These are phyloP conservation scores for Skeletonema costatum DNA, from an alignment of 108 stramenopile species.

Conservation along the genomic window DNA sequence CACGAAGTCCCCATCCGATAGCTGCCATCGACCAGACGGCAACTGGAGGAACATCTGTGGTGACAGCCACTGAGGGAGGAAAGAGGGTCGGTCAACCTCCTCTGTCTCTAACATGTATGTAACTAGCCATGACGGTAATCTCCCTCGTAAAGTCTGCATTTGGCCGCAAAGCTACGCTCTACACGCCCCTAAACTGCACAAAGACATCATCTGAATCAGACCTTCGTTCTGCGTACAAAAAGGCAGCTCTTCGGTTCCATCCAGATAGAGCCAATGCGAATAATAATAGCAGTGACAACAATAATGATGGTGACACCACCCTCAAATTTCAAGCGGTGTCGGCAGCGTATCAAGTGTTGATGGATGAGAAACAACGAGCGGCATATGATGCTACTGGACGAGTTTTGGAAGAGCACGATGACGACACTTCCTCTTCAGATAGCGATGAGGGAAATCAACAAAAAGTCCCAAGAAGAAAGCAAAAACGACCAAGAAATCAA, in stretches of 20 bases:
- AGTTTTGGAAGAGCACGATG: conserved; percentile 17
- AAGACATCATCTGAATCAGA: conserved; percentile 5
- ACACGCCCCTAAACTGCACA: conserved; percentile 2
- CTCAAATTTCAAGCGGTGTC: conserved; percentile 45
- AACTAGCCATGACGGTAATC: not conserved
- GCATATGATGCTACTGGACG: conserved; percentile 28
- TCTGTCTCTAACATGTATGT: too few species aligned
- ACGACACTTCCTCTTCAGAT: not conserved
- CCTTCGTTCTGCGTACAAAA: conserved; percentile 11
- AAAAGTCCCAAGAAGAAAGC: not conserved
- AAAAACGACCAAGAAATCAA: not conserved
- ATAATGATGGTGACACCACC: conserved; percentile 8
- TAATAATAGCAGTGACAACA: not conserved
- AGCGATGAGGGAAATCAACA: not conserved
- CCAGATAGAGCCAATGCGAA: conserved; percentile 15
- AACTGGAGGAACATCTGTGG: too few species aligned
- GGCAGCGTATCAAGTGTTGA: conserved; percentile 33
- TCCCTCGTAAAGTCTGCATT: conserved; percentile 13
- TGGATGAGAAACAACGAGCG: conserved; percentile 19
- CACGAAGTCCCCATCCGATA: too few species aligned
- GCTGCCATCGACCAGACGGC: too few species aligned
- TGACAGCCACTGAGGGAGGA: too few species aligned
- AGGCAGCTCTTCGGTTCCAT: conserved; percentile 22
- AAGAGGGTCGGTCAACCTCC: too few species aligned
- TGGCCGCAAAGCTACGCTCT: conserved; percentile 6